Conservation (phyloP, 1,139 yeast genomes). For the Kodamaea arcana region DNA sequence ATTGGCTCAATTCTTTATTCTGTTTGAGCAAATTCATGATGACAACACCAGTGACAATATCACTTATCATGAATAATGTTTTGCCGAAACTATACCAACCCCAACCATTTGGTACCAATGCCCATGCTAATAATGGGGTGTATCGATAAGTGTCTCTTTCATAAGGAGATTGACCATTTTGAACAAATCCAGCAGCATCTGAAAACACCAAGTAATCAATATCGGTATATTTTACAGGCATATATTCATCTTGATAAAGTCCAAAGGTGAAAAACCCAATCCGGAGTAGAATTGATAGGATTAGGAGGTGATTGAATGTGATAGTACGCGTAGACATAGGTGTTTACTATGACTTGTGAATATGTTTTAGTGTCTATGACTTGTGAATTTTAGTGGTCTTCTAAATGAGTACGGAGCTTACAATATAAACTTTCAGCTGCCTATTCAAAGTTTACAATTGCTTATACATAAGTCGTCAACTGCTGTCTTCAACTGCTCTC, state of each 20-base stretch:
- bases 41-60: slow-evolving; percentile 73
- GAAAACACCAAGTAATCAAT: slow-evolving; percentile 91
- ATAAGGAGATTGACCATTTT: slow-evolving; percentile 66
- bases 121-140: slow-evolving; percentile 86
- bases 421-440: too few relatives aligned
- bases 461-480: too few relatives aligned
- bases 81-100: slow-evolving; percentile 73
- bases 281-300: slow-evolving; percentile 42
- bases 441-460: too few relatives aligned
- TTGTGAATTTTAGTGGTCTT: too few relatives aligned
- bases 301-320: slow-evolving; percentile 5
- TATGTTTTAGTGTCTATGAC: too few relatives aligned
- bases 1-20: slow-evolving; percentile 13
- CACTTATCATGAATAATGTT: slow-evolving; percentile 68
- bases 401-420: too few relatives aligned
- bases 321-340: too few relatives aligned
- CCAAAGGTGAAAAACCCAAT: slow-evolving; percentile 76
- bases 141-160: slow-evolving; percentile 84
- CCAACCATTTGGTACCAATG: slow-evolving; percentile 62
- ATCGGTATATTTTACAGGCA: slow-evolving; percentile 86
- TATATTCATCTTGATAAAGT: slow-evolving; percentile 74
- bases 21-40: slow-evolving; percentile 40
- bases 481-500: too few relatives aligned
- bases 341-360: too few relatives aligned
- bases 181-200: slow-evolving; percentile 81